These are phyloP conservation scores for Orychophragmus violaceus DNA, from an alignment of 345 rosid species.

Conservation along the genomic window DNA sequence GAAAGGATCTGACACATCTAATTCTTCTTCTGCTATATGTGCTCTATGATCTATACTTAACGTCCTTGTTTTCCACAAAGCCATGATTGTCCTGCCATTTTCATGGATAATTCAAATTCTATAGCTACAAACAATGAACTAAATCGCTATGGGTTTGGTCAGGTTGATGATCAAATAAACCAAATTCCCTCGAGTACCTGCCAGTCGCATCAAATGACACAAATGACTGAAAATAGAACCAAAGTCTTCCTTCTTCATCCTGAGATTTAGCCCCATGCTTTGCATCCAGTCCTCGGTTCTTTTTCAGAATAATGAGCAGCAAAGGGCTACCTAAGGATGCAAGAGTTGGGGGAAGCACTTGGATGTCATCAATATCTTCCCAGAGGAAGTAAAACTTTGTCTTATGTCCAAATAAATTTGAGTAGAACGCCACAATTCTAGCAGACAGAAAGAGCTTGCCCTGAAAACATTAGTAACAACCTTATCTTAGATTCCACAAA, in stretches of 20 bases:
- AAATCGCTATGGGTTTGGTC: not conserved
- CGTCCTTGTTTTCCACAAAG: constrained; percentile 74
- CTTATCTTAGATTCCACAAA: not conserved
- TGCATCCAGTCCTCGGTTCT: constrained; percentile 68
- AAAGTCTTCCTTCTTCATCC: constrained; percentile 78
- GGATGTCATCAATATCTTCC: constrained; percentile 84
- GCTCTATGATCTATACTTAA: constrained; percentile 50
- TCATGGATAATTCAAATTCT: constrained; percentile 1
- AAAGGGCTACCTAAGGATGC: constrained; percentile 71
- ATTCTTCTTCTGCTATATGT: constrained; percentile 53
- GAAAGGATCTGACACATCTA: constrained; percentile 38
- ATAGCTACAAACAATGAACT: not conserved
- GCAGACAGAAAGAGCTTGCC: constrained; percentile 84
- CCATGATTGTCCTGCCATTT: constrained; percentile 67
- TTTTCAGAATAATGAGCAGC: constrained; percentile 51
- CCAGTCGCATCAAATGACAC: constrained; percentile 61
- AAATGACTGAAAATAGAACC: constrained; percentile 70
- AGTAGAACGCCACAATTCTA: constrained; percentile 78
- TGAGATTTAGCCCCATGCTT: constrained; percentile 70
- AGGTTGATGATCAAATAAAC: not conserved
- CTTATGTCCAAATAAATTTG: constrained; percentile 83
- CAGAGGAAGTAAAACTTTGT: constrained; percentile 77
- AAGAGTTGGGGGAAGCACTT: constrained; percentile 62
- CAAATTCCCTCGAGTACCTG: constrained; percentile 41
- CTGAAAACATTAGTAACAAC: constrained; percentile 30